Base-by-base conservation (phyloP, 345 rosid species). In the Hibiscus trionum region DNA sequence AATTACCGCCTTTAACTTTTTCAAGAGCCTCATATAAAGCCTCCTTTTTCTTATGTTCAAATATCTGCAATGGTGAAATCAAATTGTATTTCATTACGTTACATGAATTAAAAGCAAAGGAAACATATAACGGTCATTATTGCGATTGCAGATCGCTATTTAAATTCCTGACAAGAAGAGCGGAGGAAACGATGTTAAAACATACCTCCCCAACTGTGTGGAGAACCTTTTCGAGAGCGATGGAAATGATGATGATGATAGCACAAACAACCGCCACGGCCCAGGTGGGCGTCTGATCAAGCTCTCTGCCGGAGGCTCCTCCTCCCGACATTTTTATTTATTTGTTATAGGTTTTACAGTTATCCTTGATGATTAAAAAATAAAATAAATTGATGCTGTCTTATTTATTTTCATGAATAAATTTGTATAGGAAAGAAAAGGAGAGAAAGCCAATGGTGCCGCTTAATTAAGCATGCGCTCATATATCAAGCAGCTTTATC, bases 271-370 rank as follows among this genome's bases (percentile, higher is more conserved):
- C 77, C 1, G 99, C 76, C 15, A 95, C 97, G 2, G 99, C 98
- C 99, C 99, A 92, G 12, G 97, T 92, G 0, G 99, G 99, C 2
- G 98, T 95, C 78, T 87, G 87, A 77, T 95, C 98, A 21, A 92
- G 96, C 84, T 90, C 86, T 82, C 97, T 88, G 8, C 64, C 71
- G 1, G 31, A 37, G 4, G 7, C 56, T 50, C 17, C 76, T 16
- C 88, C 92, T 60, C 84, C 90, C 0, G 70, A 90, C 93, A 87
- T 92, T 70, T 19, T 3, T 2, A 19, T 55, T 17, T 19, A 1
- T 55, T 17, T 19, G 19, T 17, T 17, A 8, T 19, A 55, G 11
- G 2, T 2, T 19, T 1, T 21, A 56, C 11, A 56, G 24, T 56
- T 56, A 56, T 56, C 10, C 1, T 56, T 21, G 2, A 7, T 8